phyloP scores from a whole-genome alignment of 2,329 filamentous ascomycete genomes.

The Apiospora marii region DNA sequence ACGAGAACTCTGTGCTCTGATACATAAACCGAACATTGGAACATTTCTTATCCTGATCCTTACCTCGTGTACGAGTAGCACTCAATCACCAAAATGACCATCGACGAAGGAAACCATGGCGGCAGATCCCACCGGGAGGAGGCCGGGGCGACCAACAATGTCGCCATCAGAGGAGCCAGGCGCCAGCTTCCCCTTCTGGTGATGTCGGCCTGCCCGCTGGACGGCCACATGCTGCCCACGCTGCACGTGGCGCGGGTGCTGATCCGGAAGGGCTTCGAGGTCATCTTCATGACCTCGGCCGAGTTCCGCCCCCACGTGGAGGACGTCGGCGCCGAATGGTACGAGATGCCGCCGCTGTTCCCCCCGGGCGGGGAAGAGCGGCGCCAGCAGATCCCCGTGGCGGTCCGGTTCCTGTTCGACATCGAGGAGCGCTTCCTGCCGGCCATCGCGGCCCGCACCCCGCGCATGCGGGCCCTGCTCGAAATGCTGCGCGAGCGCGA shows the following conservation, averaged over 20 bases:
- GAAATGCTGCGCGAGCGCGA: slow-evolving; percentile 43
- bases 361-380: neutral
- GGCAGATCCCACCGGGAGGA: neutral
- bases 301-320: slow-evolving; percentile 41
- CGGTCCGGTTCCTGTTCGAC: slow-evolving; percentile 40
- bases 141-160: neutral
- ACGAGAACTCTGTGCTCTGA: neutral
- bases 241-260: slow-evolving; percentile 42
- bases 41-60: neutral
- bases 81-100: neutral
- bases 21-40: too few species aligned
- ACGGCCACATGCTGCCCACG: slow-evolving; percentile 35
- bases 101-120: neutral
- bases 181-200: slow-evolving; percentile 31
- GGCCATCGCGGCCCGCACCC: slow-evolving; percentile 43
- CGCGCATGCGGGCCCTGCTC: slow-evolving; percentile 45
- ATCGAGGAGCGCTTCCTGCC: slow-evolving; percentile 45
- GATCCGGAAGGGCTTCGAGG: slow-evolving; percentile 46
- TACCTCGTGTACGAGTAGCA: too few species aligned
- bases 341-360: slow-evolving; percentile 26
- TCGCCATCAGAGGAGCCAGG: neutral
- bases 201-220: slow-evolving; percentile 31
- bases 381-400: slow-evolving; percentile 28
- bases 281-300: slow-evolving; percentile 45
- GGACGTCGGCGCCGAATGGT: slow-evolving; percentile 45